Evolutionary conservation across 495 filamentous ascomycete genomes (phyloP).

Genomic region (Sordaria brevicollis): DNA sequence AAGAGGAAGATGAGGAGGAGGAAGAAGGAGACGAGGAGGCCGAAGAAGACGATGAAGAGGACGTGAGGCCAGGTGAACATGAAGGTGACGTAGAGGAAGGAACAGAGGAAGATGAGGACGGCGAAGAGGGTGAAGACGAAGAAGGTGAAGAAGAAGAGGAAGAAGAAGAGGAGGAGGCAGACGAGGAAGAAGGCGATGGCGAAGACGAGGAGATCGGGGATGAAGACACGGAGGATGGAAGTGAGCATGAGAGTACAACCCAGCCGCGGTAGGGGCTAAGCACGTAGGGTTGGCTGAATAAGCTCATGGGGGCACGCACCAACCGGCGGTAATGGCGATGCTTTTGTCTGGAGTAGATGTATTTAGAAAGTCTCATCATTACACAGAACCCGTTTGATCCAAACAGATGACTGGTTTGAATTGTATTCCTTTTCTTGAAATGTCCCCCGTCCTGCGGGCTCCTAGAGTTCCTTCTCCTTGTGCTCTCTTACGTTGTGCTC

Average conservation of each 20-base stretch:
- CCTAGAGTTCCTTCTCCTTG: too few relatives aligned
- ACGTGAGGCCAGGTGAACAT: background rate
- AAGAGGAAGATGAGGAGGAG: constrained; percentile 1
- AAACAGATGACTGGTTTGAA: background rate
- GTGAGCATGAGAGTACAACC: background rate
- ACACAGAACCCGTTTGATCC: background rate
- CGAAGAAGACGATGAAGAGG: background rate
- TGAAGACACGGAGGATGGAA: background rate
- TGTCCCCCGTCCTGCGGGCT: background rate
- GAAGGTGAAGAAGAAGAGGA: constrained; percentile 2
- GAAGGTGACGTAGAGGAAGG: constrained; percentile 3
- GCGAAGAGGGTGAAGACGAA: background rate
- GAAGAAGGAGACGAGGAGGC: background rate
- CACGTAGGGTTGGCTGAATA: too few relatives aligned
- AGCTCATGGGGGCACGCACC: too few relatives aligned
- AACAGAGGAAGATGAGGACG: background rate
- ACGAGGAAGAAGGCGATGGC: background rate
- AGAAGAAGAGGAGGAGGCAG: constrained; percentile 1
- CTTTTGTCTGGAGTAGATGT: background rate
- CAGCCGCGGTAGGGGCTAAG: too few relatives aligned
- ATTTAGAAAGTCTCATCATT: background rate
- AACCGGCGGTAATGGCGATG: background rate
- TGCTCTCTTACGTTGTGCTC: too few relatives aligned
- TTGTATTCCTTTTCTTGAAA: background rate
- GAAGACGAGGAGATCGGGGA: constrained; percentile 1